Base-by-base conservation (phyloP, 192 early-diverging fungal genomes). In the Coemansia sp. region DNA sequence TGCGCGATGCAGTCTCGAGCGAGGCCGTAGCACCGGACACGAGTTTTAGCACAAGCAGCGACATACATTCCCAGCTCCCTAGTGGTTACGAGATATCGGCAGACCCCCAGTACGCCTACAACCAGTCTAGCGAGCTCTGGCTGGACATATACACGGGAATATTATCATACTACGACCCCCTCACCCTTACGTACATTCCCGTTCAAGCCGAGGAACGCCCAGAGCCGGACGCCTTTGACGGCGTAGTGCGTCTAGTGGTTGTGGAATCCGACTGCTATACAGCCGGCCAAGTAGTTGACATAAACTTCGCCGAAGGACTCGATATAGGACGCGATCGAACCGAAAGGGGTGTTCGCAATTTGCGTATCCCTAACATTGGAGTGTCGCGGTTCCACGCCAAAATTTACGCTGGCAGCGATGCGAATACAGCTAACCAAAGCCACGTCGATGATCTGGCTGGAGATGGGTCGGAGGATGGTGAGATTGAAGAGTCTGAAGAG, bases 371-470 rank as follows among this genome's bases (percentile, higher is more conserved):
- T 0, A 89, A 90, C 25, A 88, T 92, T 77, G 79, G 72, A 12
- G 84, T 88, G 0, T 89, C 88, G 36, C 86, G 88, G 53, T 87
- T 83, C 66, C 91, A 92, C 46, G 88, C 87, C 5, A 78, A 76
- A 12, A 78, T 92, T 14, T 92, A 73, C 61, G 61, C 62, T 66
- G 66, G 31, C 11, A 27, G 25, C 17, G 23, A 19, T 14, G 78
- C 66, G 27, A 77, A 82, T 45, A 64, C 68, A 0, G 66, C 60
- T 5, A 67, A 74, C 23, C 36, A 53, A 34, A 45, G 59, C 63
- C 7, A 23, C 37, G 19, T 2, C 7, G n/a, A 27, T n/a, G 63
- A 62, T 5, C 17, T 58, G 29, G 55, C 55, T 58, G 55, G 55
- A 10, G 51, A 19, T 29, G 73, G 72, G 9, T 77, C 75, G 14